phyloP scores from a whole-genome alignment of 2,329 filamentous ascomycete genomes.

The Cordyceps cateniannulata region DNA sequence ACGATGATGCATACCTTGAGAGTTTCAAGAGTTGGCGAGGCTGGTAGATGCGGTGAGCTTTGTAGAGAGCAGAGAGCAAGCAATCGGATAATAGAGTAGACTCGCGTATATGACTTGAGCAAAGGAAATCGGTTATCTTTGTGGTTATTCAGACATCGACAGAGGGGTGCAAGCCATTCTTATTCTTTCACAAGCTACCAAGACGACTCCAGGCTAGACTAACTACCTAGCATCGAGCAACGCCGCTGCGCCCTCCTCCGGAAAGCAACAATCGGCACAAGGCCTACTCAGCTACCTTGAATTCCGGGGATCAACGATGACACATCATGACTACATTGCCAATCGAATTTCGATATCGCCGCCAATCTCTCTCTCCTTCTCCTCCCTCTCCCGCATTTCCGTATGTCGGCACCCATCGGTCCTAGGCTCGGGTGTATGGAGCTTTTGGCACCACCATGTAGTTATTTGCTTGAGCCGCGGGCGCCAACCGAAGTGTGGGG shows the following conservation, averaged over 20 bases:
- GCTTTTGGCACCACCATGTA: not conserved
- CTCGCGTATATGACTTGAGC: not conserved
- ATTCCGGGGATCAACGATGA: conserved; percentile 1
- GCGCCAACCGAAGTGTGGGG: not conserved
- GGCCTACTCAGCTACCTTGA: not conserved
- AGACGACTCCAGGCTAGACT: not conserved
- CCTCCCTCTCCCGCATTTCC: not conserved
- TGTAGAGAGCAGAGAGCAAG: not conserved
- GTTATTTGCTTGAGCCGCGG: not conserved
- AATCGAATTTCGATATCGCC: not conserved
- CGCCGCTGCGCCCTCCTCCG: not conserved
- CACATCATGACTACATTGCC: conserved; percentile 9
- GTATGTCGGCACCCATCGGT: conserved; percentile 8
- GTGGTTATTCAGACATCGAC: not conserved
- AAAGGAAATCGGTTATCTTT: too few relatives aligned
- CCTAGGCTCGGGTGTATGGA: conserved; percentile 9
- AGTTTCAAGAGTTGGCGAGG: not conserved
- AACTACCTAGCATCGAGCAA: not conserved
- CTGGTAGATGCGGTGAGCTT: not conserved
- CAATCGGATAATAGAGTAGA: not conserved
- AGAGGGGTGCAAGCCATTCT: not conserved
- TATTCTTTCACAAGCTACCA: not conserved
- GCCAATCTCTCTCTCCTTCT: not conserved
- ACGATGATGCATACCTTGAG: not conserved
- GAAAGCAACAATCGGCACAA: not conserved